Conservation (phyloP, 2,329 filamentous ascomycete genomes). For the Aspergillus neoniger region DNA sequence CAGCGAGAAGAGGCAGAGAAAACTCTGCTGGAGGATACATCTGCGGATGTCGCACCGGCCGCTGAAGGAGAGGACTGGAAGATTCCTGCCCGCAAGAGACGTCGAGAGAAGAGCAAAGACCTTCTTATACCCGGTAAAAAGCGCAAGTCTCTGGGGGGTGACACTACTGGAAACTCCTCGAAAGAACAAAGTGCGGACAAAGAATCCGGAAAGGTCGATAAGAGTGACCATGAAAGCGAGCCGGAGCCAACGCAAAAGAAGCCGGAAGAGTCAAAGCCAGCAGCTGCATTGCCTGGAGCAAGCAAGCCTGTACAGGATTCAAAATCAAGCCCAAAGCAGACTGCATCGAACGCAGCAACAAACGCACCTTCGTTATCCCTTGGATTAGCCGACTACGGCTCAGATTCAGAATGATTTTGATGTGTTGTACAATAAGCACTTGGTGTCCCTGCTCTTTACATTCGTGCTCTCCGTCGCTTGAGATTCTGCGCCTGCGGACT, state of each 20-base stretch:
- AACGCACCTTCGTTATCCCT: constrained; percentile 31
- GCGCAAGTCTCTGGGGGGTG: constrained; percentile 41
- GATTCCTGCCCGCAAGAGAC: constrained; percentile 53
- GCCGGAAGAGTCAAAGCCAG: not conserved
- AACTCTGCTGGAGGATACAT: constrained; percentile 43
- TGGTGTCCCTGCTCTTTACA: not conserved
- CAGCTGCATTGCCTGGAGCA: not conserved
- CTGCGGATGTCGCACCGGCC: constrained; percentile 32
- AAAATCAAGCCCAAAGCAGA: not conserved
- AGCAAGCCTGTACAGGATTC: not conserved
- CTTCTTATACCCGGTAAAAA: constrained; percentile 44
- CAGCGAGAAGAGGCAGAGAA: constrained; percentile 62
- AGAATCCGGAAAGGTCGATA: not conserved
- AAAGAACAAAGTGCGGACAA: constrained; percentile 16
- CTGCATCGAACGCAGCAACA: constrained; percentile 10
- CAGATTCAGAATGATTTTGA: constrained; percentile 41
- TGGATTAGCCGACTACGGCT: constrained; percentile 43
- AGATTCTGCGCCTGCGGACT: not conserved
- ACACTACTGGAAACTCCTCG: constrained; percentile 10
- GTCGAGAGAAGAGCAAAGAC: constrained; percentile 51
- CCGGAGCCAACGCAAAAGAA: not conserved
- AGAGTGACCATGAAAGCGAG: not conserved
- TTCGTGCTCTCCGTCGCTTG: not conserved
- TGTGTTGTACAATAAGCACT: not conserved
- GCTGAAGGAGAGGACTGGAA: constrained; percentile 52